Conservation (phyloP, 305 asterid genomes). For the Solanum hybrid region DNA sequence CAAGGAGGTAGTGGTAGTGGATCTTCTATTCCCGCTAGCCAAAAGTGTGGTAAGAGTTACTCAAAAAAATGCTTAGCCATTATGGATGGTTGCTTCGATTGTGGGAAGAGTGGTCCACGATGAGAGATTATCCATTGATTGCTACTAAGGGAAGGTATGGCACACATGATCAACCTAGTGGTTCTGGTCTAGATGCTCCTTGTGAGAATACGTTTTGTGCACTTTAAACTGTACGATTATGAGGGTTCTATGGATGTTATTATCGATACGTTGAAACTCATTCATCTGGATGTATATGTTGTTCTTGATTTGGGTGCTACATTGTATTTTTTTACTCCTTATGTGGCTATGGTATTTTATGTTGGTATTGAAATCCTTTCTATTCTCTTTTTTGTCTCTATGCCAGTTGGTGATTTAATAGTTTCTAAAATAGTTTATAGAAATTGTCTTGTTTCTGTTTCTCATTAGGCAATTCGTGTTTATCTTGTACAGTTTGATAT, state of each 20-base stretch:
- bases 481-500: neutral
- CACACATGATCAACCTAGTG: neutral
- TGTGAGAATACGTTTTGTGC: neutral
- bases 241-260: neutral
- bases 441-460: neutral
- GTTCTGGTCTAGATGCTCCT: neutral
- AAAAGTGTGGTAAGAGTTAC: neutral
- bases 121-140: neutral
- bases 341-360: neutral
- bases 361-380: neutral
- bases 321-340: neutral
- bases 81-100: neutral
- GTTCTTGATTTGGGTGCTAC: neutral
- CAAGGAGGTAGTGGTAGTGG: neutral
- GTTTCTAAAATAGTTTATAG: neutral
- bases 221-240: neutral
- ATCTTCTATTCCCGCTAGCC: neutral
- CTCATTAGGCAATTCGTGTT: too few relatives aligned
- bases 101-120: neutral
- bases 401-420: neutral
- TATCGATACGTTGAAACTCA: too few relatives aligned
- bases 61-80: neutral
- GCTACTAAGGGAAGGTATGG: neutral
- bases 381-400: neutral
- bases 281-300: neutral